Evolutionary conservation across 1,284 basidiomycete species (phyloP).

Genomic region (Schizophyllum amplum): DNA sequence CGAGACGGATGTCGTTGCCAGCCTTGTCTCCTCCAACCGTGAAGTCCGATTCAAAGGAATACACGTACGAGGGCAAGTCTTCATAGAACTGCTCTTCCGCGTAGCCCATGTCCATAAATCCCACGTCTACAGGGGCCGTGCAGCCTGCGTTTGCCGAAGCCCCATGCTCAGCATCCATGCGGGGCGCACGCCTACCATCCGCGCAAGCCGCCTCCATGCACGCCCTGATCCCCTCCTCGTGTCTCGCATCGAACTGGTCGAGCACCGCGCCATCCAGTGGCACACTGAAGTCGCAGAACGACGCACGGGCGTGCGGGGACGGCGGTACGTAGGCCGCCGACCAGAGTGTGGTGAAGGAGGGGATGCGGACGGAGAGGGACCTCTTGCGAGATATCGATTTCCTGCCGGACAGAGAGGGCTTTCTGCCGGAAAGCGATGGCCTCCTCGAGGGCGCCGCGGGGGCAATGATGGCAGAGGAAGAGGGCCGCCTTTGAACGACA

Average conservation of each 20-base stretch:
- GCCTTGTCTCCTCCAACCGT: no score
- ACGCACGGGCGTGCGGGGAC: background rate
- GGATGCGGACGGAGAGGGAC: background rate
- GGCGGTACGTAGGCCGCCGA: background rate
- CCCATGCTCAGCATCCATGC: no score
- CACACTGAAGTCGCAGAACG: background rate
- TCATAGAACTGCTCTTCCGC: no score
- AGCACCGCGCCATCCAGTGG: background rate
- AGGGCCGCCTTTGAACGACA: background rate
- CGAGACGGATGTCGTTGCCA: no score
- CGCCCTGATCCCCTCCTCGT: no score
- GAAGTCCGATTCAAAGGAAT: no score
- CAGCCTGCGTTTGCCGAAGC: no score
- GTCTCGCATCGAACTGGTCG: background rate
- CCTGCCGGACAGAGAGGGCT: background rate
- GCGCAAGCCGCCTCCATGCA: no score
- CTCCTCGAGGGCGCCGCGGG: background rate
- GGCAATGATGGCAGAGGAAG: background rate
- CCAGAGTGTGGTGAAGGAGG: background rate
- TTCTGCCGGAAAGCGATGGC: background rate
- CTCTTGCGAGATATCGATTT: background rate
- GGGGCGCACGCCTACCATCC: no score
- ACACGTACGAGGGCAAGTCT: no score
- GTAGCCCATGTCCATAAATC: no score
- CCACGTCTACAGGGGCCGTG: no score